phyloP scores from a whole-genome alignment of 371 early-diverging fungal genomes.

The Rhizopus arrhizus region DNA sequence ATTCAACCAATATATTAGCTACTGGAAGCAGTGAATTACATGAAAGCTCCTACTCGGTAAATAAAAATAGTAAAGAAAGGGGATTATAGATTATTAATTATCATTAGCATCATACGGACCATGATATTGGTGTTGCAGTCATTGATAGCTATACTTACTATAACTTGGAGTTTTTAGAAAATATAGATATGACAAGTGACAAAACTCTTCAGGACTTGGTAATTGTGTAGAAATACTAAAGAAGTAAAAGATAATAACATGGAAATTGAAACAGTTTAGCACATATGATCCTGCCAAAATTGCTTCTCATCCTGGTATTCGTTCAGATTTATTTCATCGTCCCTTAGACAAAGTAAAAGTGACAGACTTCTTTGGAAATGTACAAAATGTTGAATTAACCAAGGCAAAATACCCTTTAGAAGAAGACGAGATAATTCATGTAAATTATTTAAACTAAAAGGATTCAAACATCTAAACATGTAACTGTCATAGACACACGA shows the following conservation, averaged over 20 bases:
- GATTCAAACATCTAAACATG: neutral
- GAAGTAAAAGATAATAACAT: neutral
- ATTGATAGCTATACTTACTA: slow-evolving; percentile 96
- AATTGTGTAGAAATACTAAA: slow-evolving; percentile 8
- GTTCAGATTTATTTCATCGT: slow-evolving; percentile 80
- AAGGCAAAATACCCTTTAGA: slow-evolving; percentile 42
- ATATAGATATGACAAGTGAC: slow-evolving; percentile 76
- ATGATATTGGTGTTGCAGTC: slow-evolving; percentile 92
- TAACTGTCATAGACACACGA: neutral
- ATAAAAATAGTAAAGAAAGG: neutral
- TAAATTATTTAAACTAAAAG: neutral
- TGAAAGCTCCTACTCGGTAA: slow-evolving; percentile 92
- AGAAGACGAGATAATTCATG: slow-evolving; percentile 5
- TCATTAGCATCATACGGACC: slow-evolving; percentile 82
- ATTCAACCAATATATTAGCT: slow-evolving; percentile 90
- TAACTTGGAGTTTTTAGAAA: slow-evolving; percentile 87
- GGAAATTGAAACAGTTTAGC: slow-evolving; percentile 58
- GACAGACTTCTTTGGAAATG: slow-evolving; percentile 95
- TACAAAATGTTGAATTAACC: slow-evolving; percentile 86
- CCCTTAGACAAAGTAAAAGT: slow-evolving; percentile 74
- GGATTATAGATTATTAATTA: neutral
- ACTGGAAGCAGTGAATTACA: slow-evolving; percentile 85
- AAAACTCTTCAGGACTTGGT: slow-evolving; percentile 77
- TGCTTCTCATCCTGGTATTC: slow-evolving; percentile 80
- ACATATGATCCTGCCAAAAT: slow-evolving; percentile 77